Percentiles rank a stretch among this genome's conserved stretches.
Evolutionary conservation across 2,329 filamentous ascomycete genomes (phyloP).

Genomic region (Nannizziopsis arthrosporioides): DNA sequence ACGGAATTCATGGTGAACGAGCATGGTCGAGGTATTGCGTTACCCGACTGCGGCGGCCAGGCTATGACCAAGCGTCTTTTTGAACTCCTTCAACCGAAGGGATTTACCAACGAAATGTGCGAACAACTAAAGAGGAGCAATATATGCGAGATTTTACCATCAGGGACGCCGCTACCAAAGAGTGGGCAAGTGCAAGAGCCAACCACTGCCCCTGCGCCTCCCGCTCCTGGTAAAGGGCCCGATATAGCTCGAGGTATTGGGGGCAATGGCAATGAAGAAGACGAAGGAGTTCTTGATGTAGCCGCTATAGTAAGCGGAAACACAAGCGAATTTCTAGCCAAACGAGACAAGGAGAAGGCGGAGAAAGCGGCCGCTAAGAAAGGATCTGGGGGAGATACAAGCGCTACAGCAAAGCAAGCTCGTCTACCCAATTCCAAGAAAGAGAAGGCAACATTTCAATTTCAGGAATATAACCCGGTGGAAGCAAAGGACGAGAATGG

Average conservation of each 20-base stretch:
- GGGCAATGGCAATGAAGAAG: conserved; percentile 38
- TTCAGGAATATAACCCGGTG: conserved; percentile 47
- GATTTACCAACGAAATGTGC: conserved; percentile 51
- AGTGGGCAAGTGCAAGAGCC: conserved; percentile 34
- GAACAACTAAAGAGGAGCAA: conserved; percentile 53
- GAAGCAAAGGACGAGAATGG: conserved; percentile 42
- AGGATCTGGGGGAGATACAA: conserved; percentile 34
- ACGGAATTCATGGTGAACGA: conserved; percentile 69
- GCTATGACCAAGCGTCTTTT: conserved; percentile 66
- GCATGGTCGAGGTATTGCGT: conserved; percentile 49
- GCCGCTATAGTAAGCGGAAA: conserved; percentile 55
- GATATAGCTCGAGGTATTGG: conserved; percentile 40
- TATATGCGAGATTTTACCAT: conserved; percentile 50
- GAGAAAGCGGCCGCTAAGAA: conserved; percentile 46
- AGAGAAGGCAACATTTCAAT: conserved; percentile 48
- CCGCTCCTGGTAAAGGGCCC: conserved; percentile 44
- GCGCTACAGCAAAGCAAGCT: conserved; percentile 33
- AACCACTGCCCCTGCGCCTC: conserved; percentile 29
- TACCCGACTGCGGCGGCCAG: conserved; percentile 68
- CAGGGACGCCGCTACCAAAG: conserved; percentile 46
- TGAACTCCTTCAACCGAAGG: conserved; percentile 50
- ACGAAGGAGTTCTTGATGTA: conserved; percentile 53
- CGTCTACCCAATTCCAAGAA: conserved; percentile 49
- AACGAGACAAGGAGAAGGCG: conserved; percentile 52
- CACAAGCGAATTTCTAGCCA: conserved; percentile 51